These are phyloP conservation scores for Cutaneotrichosporon sp. DNA, from an alignment of 1,284 basidiomycete species.

Conservation along the genomic window DNA sequence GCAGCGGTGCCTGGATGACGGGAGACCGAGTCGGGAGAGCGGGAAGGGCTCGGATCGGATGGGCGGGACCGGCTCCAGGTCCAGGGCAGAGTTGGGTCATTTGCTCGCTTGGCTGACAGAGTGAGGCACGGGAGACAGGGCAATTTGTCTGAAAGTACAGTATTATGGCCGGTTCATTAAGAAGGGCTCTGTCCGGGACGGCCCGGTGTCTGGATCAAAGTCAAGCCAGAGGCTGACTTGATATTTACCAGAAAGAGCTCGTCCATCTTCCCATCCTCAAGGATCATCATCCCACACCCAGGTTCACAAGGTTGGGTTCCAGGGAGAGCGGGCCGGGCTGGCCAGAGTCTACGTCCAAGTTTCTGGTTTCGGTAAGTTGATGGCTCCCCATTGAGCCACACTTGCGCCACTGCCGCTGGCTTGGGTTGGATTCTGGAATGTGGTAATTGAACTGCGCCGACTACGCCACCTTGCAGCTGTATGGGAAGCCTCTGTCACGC, in stretches of 20 bases:
- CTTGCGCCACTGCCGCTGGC: not conserved
- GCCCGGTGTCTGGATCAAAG: not conserved
- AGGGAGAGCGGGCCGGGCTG: constrained; percentile 1
- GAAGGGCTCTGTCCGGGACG: not conserved
- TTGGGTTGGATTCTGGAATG: not conserved
- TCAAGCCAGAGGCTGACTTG: not conserved
- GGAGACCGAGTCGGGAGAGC: constrained; percentile 7
- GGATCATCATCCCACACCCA: not conserved
- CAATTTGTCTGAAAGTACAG: not conserved
- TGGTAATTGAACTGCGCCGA: not conserved
- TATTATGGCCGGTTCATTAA: not conserved
- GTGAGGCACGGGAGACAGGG: not conserved
- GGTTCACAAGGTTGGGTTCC: not conserved
- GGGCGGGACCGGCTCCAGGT: constrained; percentile 2
- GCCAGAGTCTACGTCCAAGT: not conserved
- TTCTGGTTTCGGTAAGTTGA: constrained; percentile 1
- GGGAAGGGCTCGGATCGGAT: constrained; percentile 10
- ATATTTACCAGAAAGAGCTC: not conserved
- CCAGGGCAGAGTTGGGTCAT: not conserved
- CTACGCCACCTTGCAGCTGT: too few species aligned
- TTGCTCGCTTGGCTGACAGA: not conserved
- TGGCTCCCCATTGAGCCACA: not conserved
- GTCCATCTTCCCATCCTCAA: not conserved
- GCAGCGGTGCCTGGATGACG: constrained; percentile 2
- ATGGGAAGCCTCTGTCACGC: not conserved